Conservation (phyloP, 805 yeast genomes). For the Komagataella mondaviorum region DNA sequence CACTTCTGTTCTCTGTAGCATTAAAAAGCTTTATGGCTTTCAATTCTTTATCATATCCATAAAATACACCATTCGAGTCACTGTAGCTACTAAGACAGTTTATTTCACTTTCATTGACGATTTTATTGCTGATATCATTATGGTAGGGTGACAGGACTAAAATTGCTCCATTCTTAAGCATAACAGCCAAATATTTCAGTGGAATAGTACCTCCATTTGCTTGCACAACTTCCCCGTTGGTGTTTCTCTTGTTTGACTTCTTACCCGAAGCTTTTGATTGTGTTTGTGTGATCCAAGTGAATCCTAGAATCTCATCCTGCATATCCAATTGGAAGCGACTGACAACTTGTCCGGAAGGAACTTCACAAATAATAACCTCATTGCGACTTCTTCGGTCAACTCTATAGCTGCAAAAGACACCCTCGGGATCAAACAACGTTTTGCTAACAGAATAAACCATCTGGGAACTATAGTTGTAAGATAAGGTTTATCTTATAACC, state of each 20-base stretch:
- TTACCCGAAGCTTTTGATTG: not conserved
- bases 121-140: conserved; percentile 23
- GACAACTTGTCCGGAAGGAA: not conserved
- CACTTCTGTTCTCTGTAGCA: conserved; percentile 9
- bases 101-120: conserved; percentile 17
- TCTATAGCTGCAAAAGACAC: not conserved
- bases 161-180: conserved; percentile 1
- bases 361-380: not conserved
- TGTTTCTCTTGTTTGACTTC: not conserved
- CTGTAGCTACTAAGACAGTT: conserved; percentile 16
- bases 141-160: conserved; percentile 13
- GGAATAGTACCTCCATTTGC: not conserved
- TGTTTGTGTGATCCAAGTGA: conserved; percentile 1
- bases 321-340: not conserved
- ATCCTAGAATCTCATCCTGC: not conserved
- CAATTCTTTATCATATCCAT: conserved; percentile 10
- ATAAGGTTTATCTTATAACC: not conserved
- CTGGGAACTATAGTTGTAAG: not conserved
- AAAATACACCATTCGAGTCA: conserved; percentile 12
- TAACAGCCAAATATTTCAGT: not conserved
- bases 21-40: conserved; percentile 8
- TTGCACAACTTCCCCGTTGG: not conserved
- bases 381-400: not conserved
- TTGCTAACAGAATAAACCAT: not conserved
- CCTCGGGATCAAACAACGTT: not conserved